Base-by-base conservation (phyloP, 169 alveolate species). In the Besnoitia besnoiti region DNA sequence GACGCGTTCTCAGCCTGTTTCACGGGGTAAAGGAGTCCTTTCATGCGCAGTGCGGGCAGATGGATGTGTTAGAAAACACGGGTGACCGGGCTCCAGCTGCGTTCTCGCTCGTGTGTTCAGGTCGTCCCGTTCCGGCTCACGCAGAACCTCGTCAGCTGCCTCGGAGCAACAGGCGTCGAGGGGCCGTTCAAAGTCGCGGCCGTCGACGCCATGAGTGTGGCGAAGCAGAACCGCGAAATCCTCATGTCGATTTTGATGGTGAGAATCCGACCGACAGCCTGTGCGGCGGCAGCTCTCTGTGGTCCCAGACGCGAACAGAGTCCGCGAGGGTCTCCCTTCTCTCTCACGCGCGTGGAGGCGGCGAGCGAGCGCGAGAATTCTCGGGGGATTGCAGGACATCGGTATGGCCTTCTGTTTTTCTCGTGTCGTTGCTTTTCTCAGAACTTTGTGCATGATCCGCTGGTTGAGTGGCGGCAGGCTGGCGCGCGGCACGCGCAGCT, bases 41-140 rank as follows among this genome's bases (percentile, higher is more conserved):
- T 49, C 16, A 10, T 49, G 7, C 16, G 59, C 7, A 16, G 7
- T 10, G 59, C 67, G 19, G 14, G 39, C 39, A 24, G 37, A 3
- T 46, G 19, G 40, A 5, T 30, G n/a, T n/a, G n/a, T n/a, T n/a
- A n/a, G n/a, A n/a, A n/a, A n/a, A n/a, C n/a, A n/a, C n/a, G n/a
- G n/a, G n/a, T n/a, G n/a, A n/a, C n/a, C n/a, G n/a, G n/a, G n/a
- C n/a, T n/a, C n/a, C n/a, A n/a, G n/a, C n/a, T n/a, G n/a, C n/a
- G n/a, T n/a, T n/a, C n/a, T n/a, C n/a, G n/a, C n/a, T n/a, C n/a
- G n/a, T n/a, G n/a, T n/a, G n/a, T n/a, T 24, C 88, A 94, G 93
- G 97, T 97, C 87, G 99, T 98, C 46, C 99, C 99, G 12, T 99
- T 99, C 94, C 97, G 99, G 92, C 94, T 99, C 88, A 99, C 99